Conservation (phyloP, 345 rosid species). For the Iberis pinnata region DNA sequence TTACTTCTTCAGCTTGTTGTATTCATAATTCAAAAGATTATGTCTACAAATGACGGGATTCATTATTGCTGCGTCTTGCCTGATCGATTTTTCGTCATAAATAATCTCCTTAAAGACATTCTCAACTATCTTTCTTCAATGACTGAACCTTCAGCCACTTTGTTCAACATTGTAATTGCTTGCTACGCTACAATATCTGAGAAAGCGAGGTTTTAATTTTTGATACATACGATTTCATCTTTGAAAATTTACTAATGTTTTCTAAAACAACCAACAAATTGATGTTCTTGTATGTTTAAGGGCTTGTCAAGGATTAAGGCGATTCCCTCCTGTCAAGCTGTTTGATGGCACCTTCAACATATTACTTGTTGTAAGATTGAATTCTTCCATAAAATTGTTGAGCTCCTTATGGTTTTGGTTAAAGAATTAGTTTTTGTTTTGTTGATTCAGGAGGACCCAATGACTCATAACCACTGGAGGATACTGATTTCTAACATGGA, state of each 20-base stretch:
- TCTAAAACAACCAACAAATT: too few relatives aligned
- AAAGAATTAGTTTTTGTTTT: background rate
- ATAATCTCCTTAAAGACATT: constrained; percentile 23
- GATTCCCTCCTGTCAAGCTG: constrained; percentile 22
- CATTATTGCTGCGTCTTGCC: constrained; percentile 35
- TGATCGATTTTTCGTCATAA: constrained; percentile 31
- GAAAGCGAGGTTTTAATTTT: constrained; percentile 43
- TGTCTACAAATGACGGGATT: constrained; percentile 35
- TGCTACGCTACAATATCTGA: constrained; percentile 47
- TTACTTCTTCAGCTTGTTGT: constrained; percentile 39
- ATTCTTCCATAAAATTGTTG: background rate
- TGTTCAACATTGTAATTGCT: constrained; percentile 22
- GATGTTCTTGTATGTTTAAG: constrained; percentile 14
- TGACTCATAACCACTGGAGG: too few relatives aligned
- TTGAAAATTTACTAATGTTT: too few relatives aligned
- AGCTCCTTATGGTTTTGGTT: background rate
- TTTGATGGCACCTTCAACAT: constrained; percentile 6
- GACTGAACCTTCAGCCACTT: background rate
- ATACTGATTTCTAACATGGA: too few relatives aligned
- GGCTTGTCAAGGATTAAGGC: constrained; percentile 16
- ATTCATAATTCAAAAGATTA: constrained; percentile 35
- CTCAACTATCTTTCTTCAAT: constrained; percentile 20
- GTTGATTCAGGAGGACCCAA: too few relatives aligned
- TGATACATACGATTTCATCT: background rate
- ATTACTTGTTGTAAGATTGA: constrained; percentile 26